Conservation (phyloP, 2,329 filamentous ascomycete species). For the Neopestalotiopsis clavispora region DNA sequence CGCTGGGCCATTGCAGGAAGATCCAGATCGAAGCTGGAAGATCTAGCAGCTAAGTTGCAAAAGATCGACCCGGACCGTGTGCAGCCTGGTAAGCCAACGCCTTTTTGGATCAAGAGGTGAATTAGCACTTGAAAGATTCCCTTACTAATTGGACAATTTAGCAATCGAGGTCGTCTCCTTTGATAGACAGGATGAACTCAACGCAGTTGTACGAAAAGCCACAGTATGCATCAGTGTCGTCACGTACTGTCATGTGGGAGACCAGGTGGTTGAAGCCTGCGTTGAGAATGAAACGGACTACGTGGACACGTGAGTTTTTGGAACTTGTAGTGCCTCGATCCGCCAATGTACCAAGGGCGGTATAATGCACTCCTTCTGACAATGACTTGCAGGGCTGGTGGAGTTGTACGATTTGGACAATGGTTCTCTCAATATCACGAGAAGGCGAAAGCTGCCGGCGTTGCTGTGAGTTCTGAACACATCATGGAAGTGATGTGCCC, state of each 20-base stretch:
- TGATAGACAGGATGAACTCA: constrained; percentile 20
- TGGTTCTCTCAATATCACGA: constrained; percentile 28
- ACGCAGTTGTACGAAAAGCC: constrained; percentile 21
- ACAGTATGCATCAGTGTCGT: constrained; percentile 30
- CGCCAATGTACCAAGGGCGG: neutral
- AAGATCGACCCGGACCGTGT: constrained; percentile 19
- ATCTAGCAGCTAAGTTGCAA: constrained; percentile 13
- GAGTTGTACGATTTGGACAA: constrained; percentile 11
- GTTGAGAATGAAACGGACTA: constrained; percentile 28
- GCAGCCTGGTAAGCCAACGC: constrained; percentile 23
- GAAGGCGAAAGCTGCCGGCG: constrained; percentile 21
- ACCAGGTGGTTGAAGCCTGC: constrained; percentile 26
- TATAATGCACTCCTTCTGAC: neutral
- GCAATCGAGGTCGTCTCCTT: constrained; percentile 24
- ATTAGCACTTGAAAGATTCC: neutral
- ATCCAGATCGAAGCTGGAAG: constrained; percentile 59
- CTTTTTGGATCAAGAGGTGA: neutral
- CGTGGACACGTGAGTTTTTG: constrained; percentile 26
- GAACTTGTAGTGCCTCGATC: no score
- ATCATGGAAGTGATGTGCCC: neutral
- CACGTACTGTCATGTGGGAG: constrained; percentile 25
- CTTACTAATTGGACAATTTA: neutral
- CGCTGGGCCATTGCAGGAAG: constrained; percentile 90
- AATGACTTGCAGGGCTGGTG: neutral
- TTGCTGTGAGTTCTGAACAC: constrained; percentile 23